A percentile compares a stretch with the other conserved stretches of the same genome.
Conservation (phyloP, 2,329 filamentous ascomycete species). For the Penicillium aurantiogriseum region DNA sequence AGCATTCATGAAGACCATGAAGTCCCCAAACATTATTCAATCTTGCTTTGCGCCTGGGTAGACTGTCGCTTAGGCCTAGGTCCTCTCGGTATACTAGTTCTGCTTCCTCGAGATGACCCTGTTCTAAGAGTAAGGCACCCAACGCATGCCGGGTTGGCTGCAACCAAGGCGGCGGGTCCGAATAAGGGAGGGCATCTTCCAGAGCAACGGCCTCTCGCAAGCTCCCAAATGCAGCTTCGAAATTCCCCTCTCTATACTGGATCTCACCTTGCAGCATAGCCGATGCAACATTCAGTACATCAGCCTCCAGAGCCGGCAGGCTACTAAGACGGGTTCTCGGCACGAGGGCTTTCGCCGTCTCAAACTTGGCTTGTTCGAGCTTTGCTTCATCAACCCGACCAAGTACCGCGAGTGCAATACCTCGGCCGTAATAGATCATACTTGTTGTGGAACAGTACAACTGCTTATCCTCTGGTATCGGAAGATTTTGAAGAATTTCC, state of each 20-base stretch:
- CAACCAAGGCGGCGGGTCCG: conserved; percentile 1
- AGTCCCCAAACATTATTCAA: conserved; percentile 4
- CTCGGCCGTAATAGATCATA: background rate
- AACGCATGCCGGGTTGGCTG: background rate
- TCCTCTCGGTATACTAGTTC: background rate
- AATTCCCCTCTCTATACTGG: conserved; percentile 62
- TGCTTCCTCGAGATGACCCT: background rate
- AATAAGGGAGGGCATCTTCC: conserved; percentile 48
- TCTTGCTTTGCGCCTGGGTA: background rate
- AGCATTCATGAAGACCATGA: conserved; percentile 4
- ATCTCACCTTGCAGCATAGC: conserved; percentile 72
- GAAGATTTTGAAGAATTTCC: background rate
- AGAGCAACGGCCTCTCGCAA: conserved; percentile 56
- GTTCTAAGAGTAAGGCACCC: background rate
- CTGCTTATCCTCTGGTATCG: background rate
- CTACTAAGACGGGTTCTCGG: background rate
- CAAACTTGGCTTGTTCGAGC: background rate
- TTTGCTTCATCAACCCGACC: background rate
- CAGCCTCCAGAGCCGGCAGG: background rate
- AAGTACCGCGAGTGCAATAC: background rate
- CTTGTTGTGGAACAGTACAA: background rate
- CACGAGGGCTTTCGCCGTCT: background rate
- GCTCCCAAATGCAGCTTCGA: conserved; percentile 57
- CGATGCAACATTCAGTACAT: conserved; percentile 34
- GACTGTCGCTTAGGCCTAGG: background rate